Evolutionary conservation across 78 protist genomes (phyloP).

Genomic region (Pelomyxa schiedti): DNA sequence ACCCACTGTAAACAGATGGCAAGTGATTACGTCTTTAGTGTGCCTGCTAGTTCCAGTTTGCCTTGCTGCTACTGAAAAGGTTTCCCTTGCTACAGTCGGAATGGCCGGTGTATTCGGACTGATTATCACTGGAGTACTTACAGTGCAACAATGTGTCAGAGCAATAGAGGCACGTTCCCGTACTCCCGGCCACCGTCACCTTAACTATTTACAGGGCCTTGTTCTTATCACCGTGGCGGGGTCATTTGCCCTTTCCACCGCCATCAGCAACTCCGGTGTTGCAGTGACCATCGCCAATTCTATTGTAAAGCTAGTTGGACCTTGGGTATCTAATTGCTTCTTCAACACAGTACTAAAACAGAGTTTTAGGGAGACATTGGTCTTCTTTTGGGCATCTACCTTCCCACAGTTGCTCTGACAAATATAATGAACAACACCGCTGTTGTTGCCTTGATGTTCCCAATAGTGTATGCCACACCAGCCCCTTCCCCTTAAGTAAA

Average conservation of each 20-base stretch:
- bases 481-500: no score
- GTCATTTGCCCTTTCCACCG: slow-evolving; percentile 13
- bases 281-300: neutral
- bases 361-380: no score
- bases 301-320: neutral
- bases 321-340: neutral
- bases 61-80: no score
- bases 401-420: neutral
- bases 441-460: slow-evolving; percentile 11
- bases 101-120: no score
- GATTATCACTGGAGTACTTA: neutral
- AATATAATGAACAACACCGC: slow-evolving; percentile 12
- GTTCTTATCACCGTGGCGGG: slow-evolving; percentile 13
- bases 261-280: slow-evolving; percentile 13
- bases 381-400: no score
- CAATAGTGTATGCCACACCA: slow-evolving; percentile 6
- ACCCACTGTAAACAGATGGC: no score
- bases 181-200: no score
- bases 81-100: no score
- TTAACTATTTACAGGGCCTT: no score
- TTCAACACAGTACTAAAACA: no score
- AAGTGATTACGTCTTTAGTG: no score
- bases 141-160: neutral
- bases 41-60: no score
- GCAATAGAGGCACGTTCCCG: neutral